Evolutionary conservation across 768 basidiomycete species (phyloP), one percentile per base, ranked within the genome.

Genomic region (Kwoniella europaea): DNA sequence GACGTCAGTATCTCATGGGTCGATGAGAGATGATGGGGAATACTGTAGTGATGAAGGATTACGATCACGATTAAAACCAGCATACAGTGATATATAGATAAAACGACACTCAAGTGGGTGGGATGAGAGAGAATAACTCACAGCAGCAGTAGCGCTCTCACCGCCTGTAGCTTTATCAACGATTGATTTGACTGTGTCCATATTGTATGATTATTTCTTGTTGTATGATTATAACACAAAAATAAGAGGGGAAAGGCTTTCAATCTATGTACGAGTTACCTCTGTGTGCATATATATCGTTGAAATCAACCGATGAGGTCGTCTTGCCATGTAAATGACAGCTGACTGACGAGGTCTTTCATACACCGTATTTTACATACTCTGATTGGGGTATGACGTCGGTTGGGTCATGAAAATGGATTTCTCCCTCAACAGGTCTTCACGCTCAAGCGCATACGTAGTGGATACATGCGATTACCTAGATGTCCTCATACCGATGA

Each of bases 141-240:
- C 71, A 62, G 64, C 71, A 46, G 71, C 71, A 35, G 65, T 16
- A 24, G 52, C 41, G 43, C 59, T 52, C 50, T 59, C 63, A 53
- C 57, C 67, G 27, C 74, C 74, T 41, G 74, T 67, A 29, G 66
- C 71, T 58, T 63, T 69, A 52, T 75, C 71, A 44, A 68, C 67
- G 57, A 75, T 55, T 18, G 29, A 58, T 68, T 73, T 60, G 22
- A 73, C 53, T 13, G 60, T 62, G 42, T 75, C 74, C 74, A 75
- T 75, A 35, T 35, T 35, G 35, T 35, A 35, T 9, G 7, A 35
- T 5, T 35, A 35, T 35, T 35, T 9, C 7, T 35, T 35, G 35
- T 35, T 35, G 35, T 35, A 35, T 35, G 35, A 35, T 35, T 35
- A 1, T 35, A 35, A 35, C 5, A 6, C 7, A 6, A 35, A 35